Evolutionary conservation across 345 rosid species (phyloP), one percentile per base, ranked within the genome.

Genomic region (Hypericum perforatum): DNA sequence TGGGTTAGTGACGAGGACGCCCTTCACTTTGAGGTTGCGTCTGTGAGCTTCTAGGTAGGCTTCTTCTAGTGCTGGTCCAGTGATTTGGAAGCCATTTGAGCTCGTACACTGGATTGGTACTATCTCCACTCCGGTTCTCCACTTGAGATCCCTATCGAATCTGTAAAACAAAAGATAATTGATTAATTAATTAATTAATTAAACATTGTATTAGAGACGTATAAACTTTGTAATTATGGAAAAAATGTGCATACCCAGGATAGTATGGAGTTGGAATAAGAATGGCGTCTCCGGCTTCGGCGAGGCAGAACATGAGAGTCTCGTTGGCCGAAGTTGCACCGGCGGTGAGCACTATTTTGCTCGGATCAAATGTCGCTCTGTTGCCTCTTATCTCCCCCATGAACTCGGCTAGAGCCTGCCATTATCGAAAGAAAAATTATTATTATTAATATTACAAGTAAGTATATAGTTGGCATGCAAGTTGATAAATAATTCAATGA

Each of bases 1-100:
- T 10, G 95, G 95, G 74, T 86, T 86, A 6, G 95, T 86, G 37
- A 82, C 74, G 37, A 85, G 67, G 41, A 85, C 83, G 4, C 95
- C 95, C 65, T 86, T 82, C 53, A 86, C 90, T 50, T 66, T 80
- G n/a, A 80, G 66, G 61, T 78, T 77, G 32, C 70, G 79, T 49
- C 66, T 72, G n/a, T 77, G 76, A 0, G 95, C 88, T 63, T 71
- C 73, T 48, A 73, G 71, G 49, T 46, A 46, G 16, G 49, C 22
- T 46, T 46, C 8, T 11, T 46, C 49, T 11, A 46, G 49, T 3
- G 49, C 11, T 3, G 14, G 8, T 7, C 7, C 13, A 2, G 49
- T 46, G 6, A 46, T 5, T 13, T 11, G 6, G 49, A 46, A 46
- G 49, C 16, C 16, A 8, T 46, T 13, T 2, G 22, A 3, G 16